phyloP scores from a whole-genome alignment of 1,139 yeast genomes.

The Ogataea hybrid region DNA sequence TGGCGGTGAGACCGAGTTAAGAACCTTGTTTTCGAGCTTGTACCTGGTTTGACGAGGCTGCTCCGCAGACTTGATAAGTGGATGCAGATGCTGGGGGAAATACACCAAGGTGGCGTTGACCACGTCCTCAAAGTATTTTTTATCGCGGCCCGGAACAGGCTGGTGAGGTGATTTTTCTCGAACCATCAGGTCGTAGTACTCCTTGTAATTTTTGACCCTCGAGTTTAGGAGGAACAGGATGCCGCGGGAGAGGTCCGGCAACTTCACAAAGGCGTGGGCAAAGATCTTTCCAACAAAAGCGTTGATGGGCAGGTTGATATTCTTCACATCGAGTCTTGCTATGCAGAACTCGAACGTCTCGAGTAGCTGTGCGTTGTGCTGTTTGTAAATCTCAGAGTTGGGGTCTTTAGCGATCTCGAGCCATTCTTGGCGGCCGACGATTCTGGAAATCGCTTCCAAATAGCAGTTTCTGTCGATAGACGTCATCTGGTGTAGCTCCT shows the following conservation, averaged over 20 bases:
- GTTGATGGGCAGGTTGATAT: constrained; percentile 54
- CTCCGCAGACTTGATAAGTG: constrained; percentile 38
- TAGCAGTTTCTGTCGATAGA: constrained; percentile 65
- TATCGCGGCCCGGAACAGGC: constrained; percentile 7
- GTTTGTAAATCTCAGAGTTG: constrained; percentile 11
- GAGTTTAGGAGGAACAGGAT: constrained; percentile 61
- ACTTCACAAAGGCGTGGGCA: constrained; percentile 60
- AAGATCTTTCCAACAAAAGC: constrained; percentile 83
- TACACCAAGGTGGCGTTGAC: constrained; percentile 18
- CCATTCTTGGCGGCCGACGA: constrained; percentile 70
- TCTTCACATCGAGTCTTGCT: constrained; percentile 50
- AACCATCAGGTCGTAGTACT: constrained; percentile 21
- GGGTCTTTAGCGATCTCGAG: constrained; percentile 18
- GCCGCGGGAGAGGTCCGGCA: constrained; percentile 63
- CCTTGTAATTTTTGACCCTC: constrained; percentile 38
- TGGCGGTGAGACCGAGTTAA: constrained; percentile 43
- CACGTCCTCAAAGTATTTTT: constrained; percentile 8
- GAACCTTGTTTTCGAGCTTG: constrained; percentile 27
- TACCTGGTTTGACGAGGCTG: constrained; percentile 25
- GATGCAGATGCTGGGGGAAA: constrained; percentile 42
- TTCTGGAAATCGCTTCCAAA: constrained; percentile 68
- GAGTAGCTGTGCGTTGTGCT: constrained; percentile 40
- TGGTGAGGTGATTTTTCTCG: constrained; percentile 14
- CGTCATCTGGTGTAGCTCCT: constrained; percentile 37
- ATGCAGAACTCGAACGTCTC: constrained; percentile 59